Conservation (phyloP, 768 basidiomycete species). For the Tylopilus rubrobrunneus region DNA sequence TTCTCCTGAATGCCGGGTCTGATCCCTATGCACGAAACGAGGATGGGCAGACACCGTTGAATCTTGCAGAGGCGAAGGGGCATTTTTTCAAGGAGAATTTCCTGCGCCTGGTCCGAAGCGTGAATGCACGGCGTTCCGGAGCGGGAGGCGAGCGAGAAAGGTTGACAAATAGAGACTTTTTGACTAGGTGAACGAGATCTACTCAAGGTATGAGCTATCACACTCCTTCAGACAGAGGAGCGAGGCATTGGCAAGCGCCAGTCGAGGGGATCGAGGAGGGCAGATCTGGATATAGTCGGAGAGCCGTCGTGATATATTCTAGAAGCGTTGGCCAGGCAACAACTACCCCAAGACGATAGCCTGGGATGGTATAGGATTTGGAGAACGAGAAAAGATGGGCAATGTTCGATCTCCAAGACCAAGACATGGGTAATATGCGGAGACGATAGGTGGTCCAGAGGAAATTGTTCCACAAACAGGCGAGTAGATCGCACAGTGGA, state of each 20-base stretch:
- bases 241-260: no score
- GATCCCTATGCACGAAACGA: not conserved
- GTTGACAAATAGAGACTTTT: no score
- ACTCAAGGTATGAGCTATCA: conserved; percentile 32
- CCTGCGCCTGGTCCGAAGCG: not conserved
- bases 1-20: not conserved
- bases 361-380: conserved; percentile 78
- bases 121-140: not conserved
- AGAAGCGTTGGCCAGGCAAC: conserved; percentile 59
- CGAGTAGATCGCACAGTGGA: no score
- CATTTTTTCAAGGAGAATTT: not conserved
- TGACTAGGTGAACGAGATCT: conserved; percentile 29
- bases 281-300: conserved; percentile 20
- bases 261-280: no score
- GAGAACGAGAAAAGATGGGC: conserved; percentile 78
- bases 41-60: not conserved
- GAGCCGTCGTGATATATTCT: conserved; percentile 46
- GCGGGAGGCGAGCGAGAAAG: no score
- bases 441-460: no score
- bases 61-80: not conserved
- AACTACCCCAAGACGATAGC: conserved; percentile 70
- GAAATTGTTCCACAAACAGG: no score
- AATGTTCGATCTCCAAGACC: conserved; percentile 57
- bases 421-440: not conserved
- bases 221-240: conserved; percentile 23